Conservation (phyloP, 371 early-diverging fungal species). For the Mortierella sp. region DNA sequence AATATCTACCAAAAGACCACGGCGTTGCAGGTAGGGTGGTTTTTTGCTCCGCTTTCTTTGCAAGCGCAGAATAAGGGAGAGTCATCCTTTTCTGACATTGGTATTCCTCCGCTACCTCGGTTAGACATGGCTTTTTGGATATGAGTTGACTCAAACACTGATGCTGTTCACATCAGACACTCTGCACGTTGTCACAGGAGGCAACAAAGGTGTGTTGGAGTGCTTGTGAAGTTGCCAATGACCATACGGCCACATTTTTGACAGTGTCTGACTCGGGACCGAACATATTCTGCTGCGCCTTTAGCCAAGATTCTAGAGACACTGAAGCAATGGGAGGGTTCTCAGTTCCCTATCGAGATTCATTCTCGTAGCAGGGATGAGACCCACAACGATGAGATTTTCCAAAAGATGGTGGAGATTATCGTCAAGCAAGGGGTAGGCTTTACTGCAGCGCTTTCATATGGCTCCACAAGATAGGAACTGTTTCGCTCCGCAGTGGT, state of each 20-base stretch:
- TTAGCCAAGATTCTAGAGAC: conserved; percentile 60
- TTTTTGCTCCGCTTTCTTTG: background rate
- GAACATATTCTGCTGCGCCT: background rate
- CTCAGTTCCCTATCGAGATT: conserved; percentile 77
- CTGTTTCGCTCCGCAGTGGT: too few species aligned
- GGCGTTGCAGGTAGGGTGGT: conserved; percentile 63
- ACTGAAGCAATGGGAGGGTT: conserved; percentile 54
- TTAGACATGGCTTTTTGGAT: conserved; percentile 95
- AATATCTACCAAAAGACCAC: conserved; percentile 77
- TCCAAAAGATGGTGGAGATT: conserved; percentile 64
- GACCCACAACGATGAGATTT: conserved; percentile 68
- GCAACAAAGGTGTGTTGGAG: conserved; percentile 57
- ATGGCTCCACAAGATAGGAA: background rate
- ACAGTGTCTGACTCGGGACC: background rate
- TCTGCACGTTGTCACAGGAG: conserved; percentile 82
- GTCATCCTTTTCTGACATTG: too few species aligned
- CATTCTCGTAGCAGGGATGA: conserved; percentile 81
- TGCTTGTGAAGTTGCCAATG: too few species aligned
- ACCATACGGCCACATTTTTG: too few species aligned
- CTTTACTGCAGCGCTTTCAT: background rate
- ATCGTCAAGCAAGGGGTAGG: conserved; percentile 55
- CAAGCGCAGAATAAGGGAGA: too few species aligned
- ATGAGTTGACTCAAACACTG: conserved; percentile 92
- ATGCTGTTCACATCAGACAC: conserved; percentile 82
- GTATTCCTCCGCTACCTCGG: too few species aligned